Base-by-base conservation (phyloP, 257 asterid species). In the Verbena officinalis region DNA sequence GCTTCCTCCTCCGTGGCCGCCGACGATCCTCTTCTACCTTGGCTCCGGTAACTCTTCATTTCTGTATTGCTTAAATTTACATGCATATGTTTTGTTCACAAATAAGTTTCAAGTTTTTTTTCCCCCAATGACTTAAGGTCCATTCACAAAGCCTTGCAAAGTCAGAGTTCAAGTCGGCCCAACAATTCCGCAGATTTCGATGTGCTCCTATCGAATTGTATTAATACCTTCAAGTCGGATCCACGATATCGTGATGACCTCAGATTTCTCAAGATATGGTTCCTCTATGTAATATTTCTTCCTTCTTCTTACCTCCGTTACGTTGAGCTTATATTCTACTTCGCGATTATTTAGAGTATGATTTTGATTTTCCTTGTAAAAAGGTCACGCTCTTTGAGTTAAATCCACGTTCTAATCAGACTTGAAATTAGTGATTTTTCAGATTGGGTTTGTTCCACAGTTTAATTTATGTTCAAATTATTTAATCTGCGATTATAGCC, bases 181-280 rank as follows among this genome's bases (percentile, higher is more conserved):
- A 70, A 33, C 59, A 49, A 49, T 42, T 71, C 65, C 33, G 30
- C 51, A n/a, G 82, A 75, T 59, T 68, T 90, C 22, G 78, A 83
- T 17, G 78, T 55, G 57, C 83, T 84, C 46, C 59, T 81, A 3
- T 65, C 74, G 6, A 59, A 77, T 3, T 94, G 97, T 57, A 79
- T 90, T 42, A 38, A 65, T 57, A 75, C 73, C 24, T 90, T 90
- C 82, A 90, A 86, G 79, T 62, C 63, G 63, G 85, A 88, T 65
- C 78, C 80, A 54, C 95, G 83, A 33, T 94, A 84, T 69, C 71
- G 75, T 56, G 77, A 86, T 60, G 99, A 94, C 71, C 64, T 76
- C 86, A 83, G 99, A 83, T 94, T 88, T 78, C 96, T 94, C 76
- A 86, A 86, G 83, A 79, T 90, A 63, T 94, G 99, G 96, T 80